phyloP scores from a whole-genome alignment of 1,139 yeast species.

The Yamadazyma buinensis region DNA sequence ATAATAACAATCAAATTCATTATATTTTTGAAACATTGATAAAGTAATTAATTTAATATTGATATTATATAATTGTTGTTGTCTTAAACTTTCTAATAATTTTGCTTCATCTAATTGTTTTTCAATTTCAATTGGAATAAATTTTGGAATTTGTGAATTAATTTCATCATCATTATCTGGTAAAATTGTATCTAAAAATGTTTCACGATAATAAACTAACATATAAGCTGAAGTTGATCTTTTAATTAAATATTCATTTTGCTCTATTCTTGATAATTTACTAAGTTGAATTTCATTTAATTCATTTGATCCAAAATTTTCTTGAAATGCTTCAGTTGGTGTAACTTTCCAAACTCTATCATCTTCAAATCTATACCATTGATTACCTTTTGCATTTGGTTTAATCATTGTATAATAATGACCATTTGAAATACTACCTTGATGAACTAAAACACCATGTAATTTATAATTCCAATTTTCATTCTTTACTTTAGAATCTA shows the following conservation, averaged over 20 bases:
- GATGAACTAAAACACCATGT: conserved; percentile 93
- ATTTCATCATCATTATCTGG: conserved; percentile 46
- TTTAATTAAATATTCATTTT: conserved; percentile 59
- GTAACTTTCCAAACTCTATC: conserved; percentile 91
- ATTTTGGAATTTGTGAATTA: conserved; percentile 55
- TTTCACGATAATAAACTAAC: conserved; percentile 86
- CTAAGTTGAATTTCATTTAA: conserved; percentile 45
- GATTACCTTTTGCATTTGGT: conserved; percentile 58
- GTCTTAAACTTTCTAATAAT: conserved; percentile 57
- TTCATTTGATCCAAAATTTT: conserved; percentile 82
- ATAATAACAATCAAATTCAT: conserved; percentile 77
- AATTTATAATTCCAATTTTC: conserved; percentile 76
- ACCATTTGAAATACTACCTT: conserved; percentile 94
- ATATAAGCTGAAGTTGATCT: conserved; percentile 94
- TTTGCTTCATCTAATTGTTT: conserved; percentile 63
- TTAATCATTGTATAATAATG: conserved; percentile 93
- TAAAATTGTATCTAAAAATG: conserved; percentile 54
- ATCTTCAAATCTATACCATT: conserved; percentile 93
- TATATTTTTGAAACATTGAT: conserved; percentile 51
- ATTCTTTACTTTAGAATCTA: conserved; percentile 34
- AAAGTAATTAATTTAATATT: conserved; percentile 54
- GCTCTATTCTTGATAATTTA: conserved; percentile 53
- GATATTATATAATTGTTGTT: conserved; percentile 76
- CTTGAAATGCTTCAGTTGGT: conserved; percentile 79
- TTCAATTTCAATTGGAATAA: conserved; percentile 64